Conservation (phyloP, 345 rosid genomes). For the Euclidium syriacum region DNA sequence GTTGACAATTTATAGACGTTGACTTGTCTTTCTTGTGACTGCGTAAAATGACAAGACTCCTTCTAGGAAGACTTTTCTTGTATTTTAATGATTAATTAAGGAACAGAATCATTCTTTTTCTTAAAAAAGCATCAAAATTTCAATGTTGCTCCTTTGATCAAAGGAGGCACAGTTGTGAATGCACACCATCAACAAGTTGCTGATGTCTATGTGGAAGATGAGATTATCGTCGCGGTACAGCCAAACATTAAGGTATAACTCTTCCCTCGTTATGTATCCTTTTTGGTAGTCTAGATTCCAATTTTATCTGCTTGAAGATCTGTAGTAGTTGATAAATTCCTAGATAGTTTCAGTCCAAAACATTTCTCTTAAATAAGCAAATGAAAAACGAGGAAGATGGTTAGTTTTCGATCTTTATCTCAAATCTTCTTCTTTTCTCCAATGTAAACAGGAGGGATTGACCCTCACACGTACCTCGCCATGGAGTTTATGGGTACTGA, state of each 20-base stretch:
- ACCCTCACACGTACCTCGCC: conserved; percentile 89
- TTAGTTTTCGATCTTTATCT: not conserved
- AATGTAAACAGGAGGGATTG: conserved; percentile 71
- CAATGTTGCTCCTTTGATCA: too few relatives aligned
- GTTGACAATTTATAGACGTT: conserved; percentile 18
- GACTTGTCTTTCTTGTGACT: conserved; percentile 13
- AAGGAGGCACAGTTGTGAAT: conserved; percentile 89
- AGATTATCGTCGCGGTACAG: conserved; percentile 57
- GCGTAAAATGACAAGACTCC: conserved; percentile 2
- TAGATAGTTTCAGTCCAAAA: not conserved
- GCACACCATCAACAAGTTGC: conserved; percentile 75
- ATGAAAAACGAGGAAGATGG: not conserved
- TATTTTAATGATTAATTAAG: not conserved
- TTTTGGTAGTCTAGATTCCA: not conserved
- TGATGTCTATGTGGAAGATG: conserved; percentile 89
- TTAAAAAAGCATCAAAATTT: too few relatives aligned
- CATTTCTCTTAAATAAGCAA: not conserved
- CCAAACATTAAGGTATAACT: conserved; percentile 59
- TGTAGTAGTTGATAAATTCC: not conserved
- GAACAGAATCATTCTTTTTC: too few relatives aligned
- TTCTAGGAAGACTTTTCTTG: conserved; percentile 1
- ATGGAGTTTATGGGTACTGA: conserved; percentile 75
- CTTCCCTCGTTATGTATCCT: not conserved
- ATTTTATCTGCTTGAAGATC: not conserved
- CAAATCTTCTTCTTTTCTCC: not conserved